Conservation (phyloP, 306 rosid genomes). For the Vigna reflexopilosa region DNA sequence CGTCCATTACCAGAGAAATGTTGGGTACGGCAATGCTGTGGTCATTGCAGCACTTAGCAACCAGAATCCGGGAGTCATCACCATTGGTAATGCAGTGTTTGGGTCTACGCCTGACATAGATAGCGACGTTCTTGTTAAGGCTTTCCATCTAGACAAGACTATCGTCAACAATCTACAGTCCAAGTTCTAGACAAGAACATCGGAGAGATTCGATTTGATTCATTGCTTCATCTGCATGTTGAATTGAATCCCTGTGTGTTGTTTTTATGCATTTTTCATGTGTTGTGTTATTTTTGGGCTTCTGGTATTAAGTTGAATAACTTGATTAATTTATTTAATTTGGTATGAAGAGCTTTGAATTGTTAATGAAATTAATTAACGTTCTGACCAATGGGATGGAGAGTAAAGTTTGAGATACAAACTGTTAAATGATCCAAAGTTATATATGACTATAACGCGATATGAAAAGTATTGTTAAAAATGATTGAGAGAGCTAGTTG, state of each 20-base stretch:
- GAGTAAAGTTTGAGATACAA: too few species aligned
- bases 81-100: constrained; percentile 49
- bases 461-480: too few species aligned
- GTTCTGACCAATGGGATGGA: too few species aligned
- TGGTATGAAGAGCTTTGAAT: too few species aligned
- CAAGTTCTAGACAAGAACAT: constrained; percentile 39
- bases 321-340: too few species aligned
- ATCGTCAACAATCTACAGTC: constrained; percentile 30
- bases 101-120: constrained; percentile 46
- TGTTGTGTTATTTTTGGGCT: too few species aligned
- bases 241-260: not conserved
- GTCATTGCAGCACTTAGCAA: constrained; percentile 53
- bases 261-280: not conserved
- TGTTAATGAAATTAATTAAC: too few species aligned
- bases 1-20: constrained; percentile 51
- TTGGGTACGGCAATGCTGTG: constrained; percentile 40
- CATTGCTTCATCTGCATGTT: not conserved
- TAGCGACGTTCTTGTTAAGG: constrained; percentile 37
- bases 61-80: constrained; percentile 49
- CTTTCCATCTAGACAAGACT: constrained; percentile 38
- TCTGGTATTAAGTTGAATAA: not conserved
- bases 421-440: too few species aligned
- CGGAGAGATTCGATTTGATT: not conserved
- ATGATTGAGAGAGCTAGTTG: too few species aligned
- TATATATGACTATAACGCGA: too few species aligned